These are phyloP conservation scores for Rhynchospora tenuis DNA, from an alignment of 176 grass and related monocot genomes.

Conservation along the genomic window DNA sequence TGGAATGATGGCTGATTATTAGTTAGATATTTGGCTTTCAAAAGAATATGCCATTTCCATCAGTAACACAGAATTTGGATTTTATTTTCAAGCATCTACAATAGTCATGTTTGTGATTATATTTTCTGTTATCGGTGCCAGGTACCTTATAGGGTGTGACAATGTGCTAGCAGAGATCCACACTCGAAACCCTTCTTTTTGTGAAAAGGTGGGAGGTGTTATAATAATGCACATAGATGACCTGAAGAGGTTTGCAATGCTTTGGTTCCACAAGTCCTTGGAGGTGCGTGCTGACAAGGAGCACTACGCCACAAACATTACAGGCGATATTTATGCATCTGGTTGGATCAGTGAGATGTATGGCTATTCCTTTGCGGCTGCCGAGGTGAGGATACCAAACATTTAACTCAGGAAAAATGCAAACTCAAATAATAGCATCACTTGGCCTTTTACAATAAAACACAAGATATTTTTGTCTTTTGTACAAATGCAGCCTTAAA, in stretches of 20 bases:
- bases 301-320: constrained; percentile 94
- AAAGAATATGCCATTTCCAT: background rate
- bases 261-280: constrained; percentile 95
- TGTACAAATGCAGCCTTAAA: background rate
- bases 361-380: constrained; percentile 90
- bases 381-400: constrained; percentile 54
- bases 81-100: background rate
- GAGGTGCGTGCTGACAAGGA: constrained; percentile 90
- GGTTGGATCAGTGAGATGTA: constrained; percentile 99
- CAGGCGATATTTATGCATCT: constrained; percentile 85
- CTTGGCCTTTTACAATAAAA: background rate
- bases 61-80: background rate
- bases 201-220: constrained; percentile 97
- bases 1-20: background rate
- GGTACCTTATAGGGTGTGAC: constrained; percentile 95
- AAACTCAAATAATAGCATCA: background rate
- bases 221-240: constrained; percentile 99
- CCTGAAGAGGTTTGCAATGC: constrained; percentile 65
- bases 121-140: constrained; percentile 23
- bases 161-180: constrained; percentile 93
- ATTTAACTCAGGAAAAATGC: background rate
- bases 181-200: constrained; percentile 77
- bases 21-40: background rate
- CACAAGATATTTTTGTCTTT: background rate
- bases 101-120: background rate